Evolutionary conservation across 1,284 basidiomycete species (phyloP).

Genomic region (Acaromyces ingoldii): DNA sequence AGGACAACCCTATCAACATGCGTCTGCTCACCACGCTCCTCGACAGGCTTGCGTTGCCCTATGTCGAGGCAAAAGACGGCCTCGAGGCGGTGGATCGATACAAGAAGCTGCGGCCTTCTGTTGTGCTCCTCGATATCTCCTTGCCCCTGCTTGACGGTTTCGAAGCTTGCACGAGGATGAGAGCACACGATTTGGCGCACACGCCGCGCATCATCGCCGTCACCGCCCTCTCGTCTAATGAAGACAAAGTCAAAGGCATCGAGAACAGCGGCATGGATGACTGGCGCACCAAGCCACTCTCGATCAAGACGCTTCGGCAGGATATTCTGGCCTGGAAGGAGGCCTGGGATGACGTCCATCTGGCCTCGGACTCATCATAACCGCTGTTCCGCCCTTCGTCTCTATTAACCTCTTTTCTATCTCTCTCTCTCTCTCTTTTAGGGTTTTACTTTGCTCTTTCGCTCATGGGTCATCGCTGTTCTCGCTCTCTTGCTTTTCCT

Average conservation of each 20-base stretch:
- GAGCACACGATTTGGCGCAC: conserved; percentile 12
- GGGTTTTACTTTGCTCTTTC: no score
- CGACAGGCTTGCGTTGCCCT: conserved; percentile 20
- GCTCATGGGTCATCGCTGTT: no score
- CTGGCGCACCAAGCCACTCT: conserved; percentile 40
- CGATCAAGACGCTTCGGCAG: conserved; percentile 6
- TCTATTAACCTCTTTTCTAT: no score
- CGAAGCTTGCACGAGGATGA: conserved; percentile 33
- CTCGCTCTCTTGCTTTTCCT: no score
- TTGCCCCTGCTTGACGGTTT: conserved; percentile 38
- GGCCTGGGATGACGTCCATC: conserved; percentile 12
- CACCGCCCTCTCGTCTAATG: conserved; percentile 31
- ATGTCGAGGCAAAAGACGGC: conserved; percentile 33
- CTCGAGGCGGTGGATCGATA: conserved; percentile 33
- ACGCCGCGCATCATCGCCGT: conserved; percentile 32
- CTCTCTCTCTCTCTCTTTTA: no score
- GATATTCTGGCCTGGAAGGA: conserved; percentile 9
- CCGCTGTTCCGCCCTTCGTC: no score
- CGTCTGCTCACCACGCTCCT: conserved; percentile 27
- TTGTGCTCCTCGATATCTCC: conserved; percentile 40
- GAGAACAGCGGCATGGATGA: conserved; percentile 33
- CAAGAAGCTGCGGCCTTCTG: conserved; percentile 21
- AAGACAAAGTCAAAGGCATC: conserved; percentile 29
- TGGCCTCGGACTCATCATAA: no score
- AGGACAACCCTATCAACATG: conserved; percentile 45